Conservation (phyloP, 352 stramenopile species). For the Globisporangium orthogonon region DNA sequence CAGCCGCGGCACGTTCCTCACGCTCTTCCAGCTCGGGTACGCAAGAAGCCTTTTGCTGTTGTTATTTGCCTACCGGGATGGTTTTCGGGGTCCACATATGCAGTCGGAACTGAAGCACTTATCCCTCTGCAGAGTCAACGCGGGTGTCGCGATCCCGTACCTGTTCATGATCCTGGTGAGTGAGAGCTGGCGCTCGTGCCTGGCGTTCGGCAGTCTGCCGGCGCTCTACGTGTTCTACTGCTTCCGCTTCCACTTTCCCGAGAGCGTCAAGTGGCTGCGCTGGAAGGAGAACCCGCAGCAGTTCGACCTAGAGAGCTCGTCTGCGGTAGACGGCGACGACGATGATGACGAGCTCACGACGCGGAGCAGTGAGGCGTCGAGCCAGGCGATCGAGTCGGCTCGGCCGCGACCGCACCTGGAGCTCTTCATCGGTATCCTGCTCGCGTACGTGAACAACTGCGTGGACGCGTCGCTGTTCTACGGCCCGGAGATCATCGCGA, state of each 20-base stretch:
- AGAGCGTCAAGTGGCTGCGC: conserved; percentile 72
- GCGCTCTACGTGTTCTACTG: conserved; percentile 74
- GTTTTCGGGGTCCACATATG: no score
- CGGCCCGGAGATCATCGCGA: conserved; percentile 75
- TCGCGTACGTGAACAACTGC: conserved; percentile 87
- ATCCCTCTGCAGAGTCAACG: conserved; percentile 44
- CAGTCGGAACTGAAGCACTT: not conserved
- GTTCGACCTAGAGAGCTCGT: conserved; percentile 35
- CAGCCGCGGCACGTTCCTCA: conserved; percentile 61
- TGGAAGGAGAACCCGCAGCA: conserved; percentile 55
- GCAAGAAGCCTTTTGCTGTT: conserved; percentile 1
- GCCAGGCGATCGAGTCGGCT: not conserved
- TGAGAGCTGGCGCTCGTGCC: conserved; percentile 74
- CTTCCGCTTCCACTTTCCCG: conserved; percentile 64
- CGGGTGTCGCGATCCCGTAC: conserved; percentile 70
- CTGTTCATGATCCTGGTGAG: conserved; percentile 71
- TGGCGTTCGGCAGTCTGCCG: conserved; percentile 63
- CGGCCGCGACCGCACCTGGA: conserved; percentile 37
- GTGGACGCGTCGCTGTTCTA: conserved; percentile 87
- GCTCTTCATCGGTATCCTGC: conserved; percentile 65
- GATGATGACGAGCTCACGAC: conserved; percentile 11
- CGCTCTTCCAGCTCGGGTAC: conserved; percentile 77
- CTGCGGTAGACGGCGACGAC: conserved; percentile 23
- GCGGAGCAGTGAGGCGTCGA: conserved; percentile 4
- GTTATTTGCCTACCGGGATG: not conserved